A percentile compares a stretch with the other conserved stretches of the same genome.
These are phyloP conservation scores for Colletotrichum tabaci DNA, from an alignment of 2,329 filamentous ascomycete species.

Conservation along the genomic window DNA sequence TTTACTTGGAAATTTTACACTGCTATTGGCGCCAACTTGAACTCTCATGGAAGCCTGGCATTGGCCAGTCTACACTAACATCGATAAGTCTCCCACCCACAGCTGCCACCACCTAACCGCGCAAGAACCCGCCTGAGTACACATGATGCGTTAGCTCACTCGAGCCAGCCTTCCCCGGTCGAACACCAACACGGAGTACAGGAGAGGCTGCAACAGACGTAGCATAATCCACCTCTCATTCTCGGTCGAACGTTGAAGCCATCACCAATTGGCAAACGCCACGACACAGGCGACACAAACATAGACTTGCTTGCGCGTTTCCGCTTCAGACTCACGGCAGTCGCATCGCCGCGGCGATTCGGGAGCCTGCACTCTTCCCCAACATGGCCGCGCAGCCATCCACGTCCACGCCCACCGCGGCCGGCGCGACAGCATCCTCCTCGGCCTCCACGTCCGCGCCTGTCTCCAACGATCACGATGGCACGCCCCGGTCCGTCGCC, in stretches of 20 bases:
- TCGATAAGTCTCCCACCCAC: neutral
- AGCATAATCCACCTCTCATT: constrained; percentile 40
- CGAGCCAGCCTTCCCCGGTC: constrained; percentile 33
- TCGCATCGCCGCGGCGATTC: constrained; percentile 56
- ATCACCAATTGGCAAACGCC: constrained; percentile 40
- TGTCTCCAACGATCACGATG: constrained; percentile 42
- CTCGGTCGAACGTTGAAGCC: constrained; percentile 31
- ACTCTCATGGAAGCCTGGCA: constrained; percentile 15
- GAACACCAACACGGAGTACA: constrained; percentile 40
- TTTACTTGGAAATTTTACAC: constrained; percentile 16
- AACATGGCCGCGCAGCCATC: constrained; percentile 63
- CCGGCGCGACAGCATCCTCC: constrained; percentile 50
- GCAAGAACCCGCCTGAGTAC: neutral
- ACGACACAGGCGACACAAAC: constrained; percentile 37
- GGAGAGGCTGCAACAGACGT: constrained; percentile 38
- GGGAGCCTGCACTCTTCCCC: constrained; percentile 49
- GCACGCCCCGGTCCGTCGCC: constrained; percentile 38
- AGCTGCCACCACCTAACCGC: too few species aligned
- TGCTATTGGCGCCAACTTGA: constrained; percentile 3
- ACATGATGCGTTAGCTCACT: constrained; percentile 29
- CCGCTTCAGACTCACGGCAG: constrained; percentile 36
- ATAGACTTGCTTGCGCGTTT: constrained; percentile 24
- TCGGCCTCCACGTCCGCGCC: constrained; percentile 51
- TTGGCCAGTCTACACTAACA: constrained; percentile 32
- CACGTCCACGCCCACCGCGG: constrained; percentile 47